Evolutionary conservation across 1,139 yeast genomes (phyloP), one percentile per base, ranked within the genome.

Genomic region (Zygotorulaspora mrakii): DNA sequence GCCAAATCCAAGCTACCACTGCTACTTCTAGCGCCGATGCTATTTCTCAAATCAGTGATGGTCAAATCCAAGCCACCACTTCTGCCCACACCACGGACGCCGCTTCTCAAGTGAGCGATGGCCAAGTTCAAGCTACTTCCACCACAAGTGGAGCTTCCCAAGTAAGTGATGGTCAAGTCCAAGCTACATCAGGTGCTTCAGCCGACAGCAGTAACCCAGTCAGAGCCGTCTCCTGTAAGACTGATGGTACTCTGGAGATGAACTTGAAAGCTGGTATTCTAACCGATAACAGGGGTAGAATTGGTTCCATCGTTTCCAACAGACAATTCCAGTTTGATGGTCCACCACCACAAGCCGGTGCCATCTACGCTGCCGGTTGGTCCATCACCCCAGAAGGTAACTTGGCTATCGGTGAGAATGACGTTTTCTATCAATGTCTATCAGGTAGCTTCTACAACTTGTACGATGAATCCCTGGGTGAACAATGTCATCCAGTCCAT

Each of bases 301-400:
- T 82, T 52, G 91, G 91, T 61, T 77, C 89, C 42, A 82, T 83
- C 65, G 94, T 83, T 57, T 84, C 91, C 47, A 82, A 82, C 81
- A 76, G 82, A 71, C 94, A 83, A 71, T 82, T 83, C 82, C 94
- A 83, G 71, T 83, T 83, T 59, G 94, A 83, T 62, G 91, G 91
- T 65, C 94, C 91, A 55, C 88, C 89, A 68, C 91, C 91, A 59
- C 94, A 83, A 74, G 89, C 91, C 45, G 94, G 91, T 67, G 74
- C 89, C 55, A 79, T 83, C 67, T 82, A 79, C 68, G 94, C 94
- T 61, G 86, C 79, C 47, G 94, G 94, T 53, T 84, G 94, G 94
- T 73, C 84, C 37, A 67, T 82, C 54, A 72, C 81, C 44, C 59
- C 64, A 45, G 82, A 77, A 40, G 88, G 87, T 56, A 63, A 70